Conservation (phyloP, 352 stramenopile species). For the Paralagenidium karlingii region DNA sequence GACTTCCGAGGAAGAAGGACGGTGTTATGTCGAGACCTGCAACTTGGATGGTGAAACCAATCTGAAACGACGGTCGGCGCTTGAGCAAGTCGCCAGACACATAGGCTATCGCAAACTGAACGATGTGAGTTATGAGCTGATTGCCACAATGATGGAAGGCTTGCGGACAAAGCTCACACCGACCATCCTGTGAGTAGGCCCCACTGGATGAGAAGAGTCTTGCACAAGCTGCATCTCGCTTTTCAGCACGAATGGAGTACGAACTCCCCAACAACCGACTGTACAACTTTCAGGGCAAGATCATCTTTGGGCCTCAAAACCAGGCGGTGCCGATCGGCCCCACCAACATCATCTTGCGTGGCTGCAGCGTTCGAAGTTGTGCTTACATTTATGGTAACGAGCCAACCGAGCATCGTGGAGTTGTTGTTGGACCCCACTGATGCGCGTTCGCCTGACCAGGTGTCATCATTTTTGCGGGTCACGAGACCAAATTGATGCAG, state of each 20-base stretch:
- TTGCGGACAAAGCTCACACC: background rate
- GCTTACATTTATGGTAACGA: constrained; percentile 47
- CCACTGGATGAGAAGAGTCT: constrained; percentile 18
- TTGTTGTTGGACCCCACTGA: no score
- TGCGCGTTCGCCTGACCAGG: no score
- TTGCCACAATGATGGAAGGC: background rate
- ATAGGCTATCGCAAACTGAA: constrained; percentile 49
- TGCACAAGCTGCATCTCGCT: constrained; percentile 21
- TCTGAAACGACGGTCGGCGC: constrained; percentile 68
- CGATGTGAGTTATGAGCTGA: constrained; percentile 11
- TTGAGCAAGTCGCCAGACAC: constrained; percentile 35
- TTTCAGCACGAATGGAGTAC: constrained; percentile 36
- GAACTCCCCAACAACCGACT: constrained; percentile 70
- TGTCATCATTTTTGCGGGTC: constrained; percentile 83
- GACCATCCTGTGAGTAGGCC: no score
- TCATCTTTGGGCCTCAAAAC: constrained; percentile 16
- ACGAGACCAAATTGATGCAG: constrained; percentile 82
- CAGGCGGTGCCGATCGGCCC: constrained; percentile 32
- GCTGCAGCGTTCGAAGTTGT: constrained; percentile 47
- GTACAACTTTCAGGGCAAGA: constrained; percentile 54
- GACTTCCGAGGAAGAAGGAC: constrained; percentile 57
- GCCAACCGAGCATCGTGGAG: no score
- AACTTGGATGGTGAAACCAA: constrained; percentile 93
- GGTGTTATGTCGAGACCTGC: constrained; percentile 88
- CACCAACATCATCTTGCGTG: constrained; percentile 77